These are phyloP conservation scores for Erucastrum elatum DNA, from an alignment of 345 rosid species.

Conservation along the genomic window DNA sequence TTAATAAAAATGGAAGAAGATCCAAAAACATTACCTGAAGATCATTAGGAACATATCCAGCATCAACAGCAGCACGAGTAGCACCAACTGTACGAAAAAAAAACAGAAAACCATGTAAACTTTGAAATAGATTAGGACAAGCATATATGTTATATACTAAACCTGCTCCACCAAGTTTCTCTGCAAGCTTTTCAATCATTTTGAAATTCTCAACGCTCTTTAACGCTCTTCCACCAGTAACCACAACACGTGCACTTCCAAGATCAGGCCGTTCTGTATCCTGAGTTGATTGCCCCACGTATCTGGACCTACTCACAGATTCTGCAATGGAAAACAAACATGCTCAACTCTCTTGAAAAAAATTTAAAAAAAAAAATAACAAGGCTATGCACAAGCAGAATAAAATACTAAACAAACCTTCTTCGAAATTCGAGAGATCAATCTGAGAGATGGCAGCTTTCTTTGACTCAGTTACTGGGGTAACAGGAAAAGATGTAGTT, in stretches of 20 bases:
- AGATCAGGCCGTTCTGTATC: constrained; percentile 95
- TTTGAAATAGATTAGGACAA: not conserved
- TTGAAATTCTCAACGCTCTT: constrained; percentile 92
- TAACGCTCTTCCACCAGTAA: constrained; percentile 91
- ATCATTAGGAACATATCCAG: constrained; percentile 97
- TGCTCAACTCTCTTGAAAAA: not conserved
- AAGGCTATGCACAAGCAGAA: constrained; percentile 7
- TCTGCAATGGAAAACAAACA: constrained; percentile 44
- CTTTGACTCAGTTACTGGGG: constrained; percentile 40
- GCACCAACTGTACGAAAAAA: constrained; percentile 73
- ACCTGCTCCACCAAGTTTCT: constrained; percentile 98
- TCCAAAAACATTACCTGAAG: constrained; percentile 65
- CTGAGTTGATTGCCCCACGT: constrained; percentile 63
- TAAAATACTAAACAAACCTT: constrained; percentile 56
- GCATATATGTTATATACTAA: constrained; percentile 6
- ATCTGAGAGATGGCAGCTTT: constrained; percentile 80
- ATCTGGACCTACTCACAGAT: constrained; percentile 64
- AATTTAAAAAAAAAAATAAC: no score
- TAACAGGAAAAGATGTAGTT: constrained; percentile 73
- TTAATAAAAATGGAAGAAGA: not conserved
- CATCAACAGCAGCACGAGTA: constrained; percentile 99
- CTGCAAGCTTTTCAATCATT: constrained; percentile 94
- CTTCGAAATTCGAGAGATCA: constrained; percentile 80
- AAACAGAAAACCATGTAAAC: not conserved
- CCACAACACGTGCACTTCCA: constrained; percentile 82